phyloP scores from a whole-genome alignment of 148 eudicot species.

The Vaccinium vitisidaea region DNA sequence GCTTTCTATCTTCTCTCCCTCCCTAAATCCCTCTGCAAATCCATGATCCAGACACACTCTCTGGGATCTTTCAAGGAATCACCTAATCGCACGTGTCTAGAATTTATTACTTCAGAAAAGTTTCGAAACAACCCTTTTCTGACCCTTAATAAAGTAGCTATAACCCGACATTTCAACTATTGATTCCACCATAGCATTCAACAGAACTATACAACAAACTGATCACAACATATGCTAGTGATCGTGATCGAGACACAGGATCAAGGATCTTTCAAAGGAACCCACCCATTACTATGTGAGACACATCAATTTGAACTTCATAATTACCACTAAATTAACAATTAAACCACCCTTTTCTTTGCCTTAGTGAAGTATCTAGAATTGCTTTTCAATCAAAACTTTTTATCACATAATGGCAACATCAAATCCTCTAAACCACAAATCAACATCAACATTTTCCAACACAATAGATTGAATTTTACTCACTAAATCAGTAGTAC shows the following conservation, averaged over 20 bases:
- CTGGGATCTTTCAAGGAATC: constrained; percentile 1
- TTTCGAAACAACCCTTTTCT: neutral
- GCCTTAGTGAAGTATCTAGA: neutral
- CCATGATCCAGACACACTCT: neutral
- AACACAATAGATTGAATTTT: neutral
- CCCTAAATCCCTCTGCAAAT: neutral
- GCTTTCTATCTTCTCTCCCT: neutral
- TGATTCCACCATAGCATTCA: neutral
- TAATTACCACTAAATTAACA: neutral
- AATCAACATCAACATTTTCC: neutral
- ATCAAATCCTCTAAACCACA: neutral
- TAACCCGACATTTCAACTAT: neutral
- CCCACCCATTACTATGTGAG: neutral
- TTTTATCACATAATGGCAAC: neutral
- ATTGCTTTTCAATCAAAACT: neutral
- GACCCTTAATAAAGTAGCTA: neutral
- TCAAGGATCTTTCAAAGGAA: neutral
- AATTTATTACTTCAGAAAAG: neutral
- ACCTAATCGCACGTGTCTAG: neutral
- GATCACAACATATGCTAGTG: neutral
- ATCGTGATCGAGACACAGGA: neutral
- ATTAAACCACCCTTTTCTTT: neutral
- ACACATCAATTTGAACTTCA: neutral
- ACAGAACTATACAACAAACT: neutral
- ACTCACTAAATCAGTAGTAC: constrained; percentile 40